Evolutionary conservation across 495 filamentous ascomycete genomes (phyloP), one percentile per base, ranked within the genome.

Genomic region (Penicillium simplicissimum): DNA sequence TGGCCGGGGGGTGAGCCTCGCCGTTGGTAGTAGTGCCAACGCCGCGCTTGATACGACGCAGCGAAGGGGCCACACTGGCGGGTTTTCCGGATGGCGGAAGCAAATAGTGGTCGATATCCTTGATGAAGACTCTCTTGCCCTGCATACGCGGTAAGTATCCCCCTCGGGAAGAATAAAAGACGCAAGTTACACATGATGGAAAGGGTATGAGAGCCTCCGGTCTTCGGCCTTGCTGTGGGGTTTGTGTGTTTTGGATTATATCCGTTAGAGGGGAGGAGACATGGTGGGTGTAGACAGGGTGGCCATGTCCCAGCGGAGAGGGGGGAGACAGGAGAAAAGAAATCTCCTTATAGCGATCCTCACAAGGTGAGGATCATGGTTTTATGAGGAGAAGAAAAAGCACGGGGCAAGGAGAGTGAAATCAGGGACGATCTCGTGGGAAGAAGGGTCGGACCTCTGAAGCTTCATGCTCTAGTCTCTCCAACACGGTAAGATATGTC

Each of bases 101-200:
- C 45, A 96, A 78, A 72, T 97, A 97, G 73, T 97, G 87, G 38
- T 89, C 84, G 69, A 98, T 98, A 74, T 98, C 95, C 74, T 98
- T 98, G 84, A 98, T 95, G 81, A 98, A 96, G 66, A 96, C 74
- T 58, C 95, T 89, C 77, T 96, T 97, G 65, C 76, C 70, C 67
- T 76, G 62, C 42, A 60, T 59, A 21, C 33, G 67, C 60, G 73
- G 74, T 82, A 77, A 82, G 78, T 74, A 65, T 70, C 61, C 55
- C 48, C 52, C 55, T 57, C 51, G 38, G 43, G 11, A 38, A 57
- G 53, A 55, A 55, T n/a, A n/a, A 59, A 15, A 43, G 10, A 15
- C 31, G 31, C 31, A 19, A 53, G 34, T 53, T 53, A 23, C 31
- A 53, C 51, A 53, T 53, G 51, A 53, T n/a, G 19, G 28, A 36